phyloP scores from a whole-genome alignment of 2,329 filamentous ascomycete genomes.

The Chaetomium strumarium region DNA sequence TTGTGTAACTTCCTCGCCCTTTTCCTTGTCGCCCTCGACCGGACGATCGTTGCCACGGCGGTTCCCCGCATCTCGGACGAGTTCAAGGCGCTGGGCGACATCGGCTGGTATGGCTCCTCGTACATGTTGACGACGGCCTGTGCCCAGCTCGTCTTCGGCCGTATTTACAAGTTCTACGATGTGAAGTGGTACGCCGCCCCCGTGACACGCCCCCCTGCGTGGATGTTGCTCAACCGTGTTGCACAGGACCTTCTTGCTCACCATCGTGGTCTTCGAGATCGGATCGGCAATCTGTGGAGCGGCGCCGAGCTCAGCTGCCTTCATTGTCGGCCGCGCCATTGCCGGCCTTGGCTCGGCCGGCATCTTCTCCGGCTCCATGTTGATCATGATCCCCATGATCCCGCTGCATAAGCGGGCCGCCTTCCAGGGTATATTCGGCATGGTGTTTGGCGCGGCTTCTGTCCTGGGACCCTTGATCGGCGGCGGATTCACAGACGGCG shows the following conservation, averaged over 20 bases:
- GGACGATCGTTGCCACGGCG: conserved; percentile 52
- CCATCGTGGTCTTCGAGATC: conserved; percentile 47
- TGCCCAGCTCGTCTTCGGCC: conserved; percentile 48
- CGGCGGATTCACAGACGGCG: conserved; percentile 44
- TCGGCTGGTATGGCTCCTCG: conserved; percentile 59
- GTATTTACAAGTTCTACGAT: conserved; percentile 50
- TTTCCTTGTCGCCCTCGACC: conserved; percentile 53
- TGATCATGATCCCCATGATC: conserved; percentile 52
- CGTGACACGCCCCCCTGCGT: too few relatives aligned
- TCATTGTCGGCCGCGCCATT: conserved; percentile 53
- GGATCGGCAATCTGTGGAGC: conserved; percentile 51
- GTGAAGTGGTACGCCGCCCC: conserved; percentile 39
- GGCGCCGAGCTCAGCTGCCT: conserved; percentile 46
- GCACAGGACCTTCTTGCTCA: conserved; percentile 39
- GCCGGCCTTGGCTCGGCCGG: conserved; percentile 52
- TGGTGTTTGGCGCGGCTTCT: conserved; percentile 50
- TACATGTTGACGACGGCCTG: conserved; percentile 56
- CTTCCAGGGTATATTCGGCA: conserved; percentile 51
- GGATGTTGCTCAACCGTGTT: neutral
- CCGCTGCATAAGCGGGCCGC: conserved; percentile 55
- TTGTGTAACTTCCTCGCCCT: conserved; percentile 49
- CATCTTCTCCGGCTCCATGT: conserved; percentile 51
- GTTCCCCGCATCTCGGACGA: conserved; percentile 51
- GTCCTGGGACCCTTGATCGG: conserved; percentile 50
- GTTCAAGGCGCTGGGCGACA: conserved; percentile 52